Percentiles rank a stretch among this genome's conserved stretches.
These are phyloP conservation scores for Mytilinidion resinicola DNA, from an alignment of 495 filamentous ascomycete species.

Conservation along the genomic window DNA sequence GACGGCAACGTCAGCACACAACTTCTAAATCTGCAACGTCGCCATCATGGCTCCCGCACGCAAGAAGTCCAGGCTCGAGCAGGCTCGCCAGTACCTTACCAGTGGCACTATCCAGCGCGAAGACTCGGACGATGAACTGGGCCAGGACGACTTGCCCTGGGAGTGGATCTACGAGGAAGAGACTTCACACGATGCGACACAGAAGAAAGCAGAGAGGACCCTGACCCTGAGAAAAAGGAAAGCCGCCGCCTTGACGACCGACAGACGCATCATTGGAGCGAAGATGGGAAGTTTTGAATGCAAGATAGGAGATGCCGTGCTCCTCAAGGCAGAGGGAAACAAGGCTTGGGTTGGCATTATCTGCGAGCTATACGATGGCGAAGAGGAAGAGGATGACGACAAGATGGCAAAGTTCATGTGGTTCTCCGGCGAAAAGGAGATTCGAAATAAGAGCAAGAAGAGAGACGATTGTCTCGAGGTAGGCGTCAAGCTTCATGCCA, in stretches of 20 bases:
- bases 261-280: constrained; percentile 62
- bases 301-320: constrained; percentile 69
- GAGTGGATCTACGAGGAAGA: constrained; percentile 73
- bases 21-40: constrained; percentile 8
- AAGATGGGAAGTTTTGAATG: constrained; percentile 82
- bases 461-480: constrained; percentile 70
- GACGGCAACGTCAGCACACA: constrained; percentile 15
- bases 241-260: constrained; percentile 4
- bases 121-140: constrained; percentile 89
- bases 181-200: not conserved
- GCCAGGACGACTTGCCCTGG: constrained; percentile 80
- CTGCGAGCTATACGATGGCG: constrained; percentile 62
- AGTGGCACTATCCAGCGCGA: constrained; percentile 65
- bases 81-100: constrained; percentile 56
- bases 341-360: constrained; percentile 90
- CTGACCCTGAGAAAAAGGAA: constrained; percentile 25
- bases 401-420: constrained; percentile 73
- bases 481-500: not conserved
- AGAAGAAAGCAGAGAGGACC: constrained; percentile 7
- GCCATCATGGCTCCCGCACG: constrained; percentile 19
- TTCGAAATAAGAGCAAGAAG: constrained; percentile 75
- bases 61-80: constrained; percentile 27
- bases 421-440: constrained; percentile 88
- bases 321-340: constrained; percentile 79
- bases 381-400: constrained; percentile 43